Conservation (phyloP, 192 early-diverging fungal genomes). For the Coemansia sp. region DNA sequence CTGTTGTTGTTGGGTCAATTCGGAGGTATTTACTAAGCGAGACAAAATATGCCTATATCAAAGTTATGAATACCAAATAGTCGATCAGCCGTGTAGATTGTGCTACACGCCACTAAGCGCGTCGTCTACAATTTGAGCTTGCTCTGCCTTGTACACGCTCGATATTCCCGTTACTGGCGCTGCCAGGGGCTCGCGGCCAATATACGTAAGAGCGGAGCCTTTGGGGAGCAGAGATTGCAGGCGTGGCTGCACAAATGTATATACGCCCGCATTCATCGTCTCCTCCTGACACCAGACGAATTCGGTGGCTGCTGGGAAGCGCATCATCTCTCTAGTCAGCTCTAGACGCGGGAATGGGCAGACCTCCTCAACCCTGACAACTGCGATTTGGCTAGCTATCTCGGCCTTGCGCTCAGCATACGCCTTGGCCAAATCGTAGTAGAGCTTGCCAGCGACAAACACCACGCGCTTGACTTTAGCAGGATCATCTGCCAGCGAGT, state of each 20-base stretch:
- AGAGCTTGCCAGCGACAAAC: slow-evolving; percentile 91
- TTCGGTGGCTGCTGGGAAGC: slow-evolving; percentile 66
- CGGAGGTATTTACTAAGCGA: too few relatives aligned
- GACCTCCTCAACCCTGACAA: slow-evolving; percentile 91
- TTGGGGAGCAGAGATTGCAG: slow-evolving; percentile 74
- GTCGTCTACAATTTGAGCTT: slow-evolving; percentile 60
- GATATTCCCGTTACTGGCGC: slow-evolving; percentile 84
- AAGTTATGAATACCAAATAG: not conserved
- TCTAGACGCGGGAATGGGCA: slow-evolving; percentile 86
- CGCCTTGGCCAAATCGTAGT: slow-evolving; percentile 91
- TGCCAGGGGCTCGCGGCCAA: slow-evolving; percentile 73
- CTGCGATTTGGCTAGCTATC: slow-evolving; percentile 65
- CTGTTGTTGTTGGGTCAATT: too few relatives aligned
- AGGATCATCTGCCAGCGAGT: slow-evolving; percentile 55
- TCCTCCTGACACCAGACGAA: slow-evolving; percentile 90
- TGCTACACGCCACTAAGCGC: slow-evolving; percentile 39
- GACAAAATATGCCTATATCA: not conserved
- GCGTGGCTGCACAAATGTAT: slow-evolving; percentile 85
- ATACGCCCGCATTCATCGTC: slow-evolving; percentile 92
- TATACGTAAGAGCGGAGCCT: slow-evolving; percentile 59
- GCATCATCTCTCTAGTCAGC: slow-evolving; percentile 63
- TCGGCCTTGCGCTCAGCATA: slow-evolving; percentile 55
- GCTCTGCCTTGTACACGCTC: slow-evolving; percentile 69
- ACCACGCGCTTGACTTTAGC: slow-evolving; percentile 61
- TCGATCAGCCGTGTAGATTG: not conserved